Base-by-base conservation (phyloP, 2,329 filamentous ascomycete species). In the Pseudogymnoascus sp. region DNA sequence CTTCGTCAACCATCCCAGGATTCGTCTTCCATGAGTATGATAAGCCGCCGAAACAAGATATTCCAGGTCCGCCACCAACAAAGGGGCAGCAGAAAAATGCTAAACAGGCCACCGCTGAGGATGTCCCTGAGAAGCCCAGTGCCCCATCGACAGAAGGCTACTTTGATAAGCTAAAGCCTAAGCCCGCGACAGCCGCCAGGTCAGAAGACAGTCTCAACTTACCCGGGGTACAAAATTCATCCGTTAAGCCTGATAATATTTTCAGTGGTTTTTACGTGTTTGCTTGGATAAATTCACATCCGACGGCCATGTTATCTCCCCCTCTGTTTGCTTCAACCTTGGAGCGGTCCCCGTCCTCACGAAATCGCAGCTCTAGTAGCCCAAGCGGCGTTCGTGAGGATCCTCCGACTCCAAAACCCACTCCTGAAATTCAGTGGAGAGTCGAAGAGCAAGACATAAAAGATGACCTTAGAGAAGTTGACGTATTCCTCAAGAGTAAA, bases 231-330 rank as follows among this genome's bases (percentile, higher is more conserved):
- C 48, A 55, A 17, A 55, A 33, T 55, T 55, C 15, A 5, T 2
- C 60, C 29, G 25, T 48, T n/a, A 21, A 61, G 21, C 38, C 61
- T 9, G 42, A 38, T 12, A 65, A 15, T 27, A 35, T 60, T 36
- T 35, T 58, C 10, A 68, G 65, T 62, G 62, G 35, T 62, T 69
- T 71, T 51, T 65, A 68, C 55, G 63, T 71, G 29, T 71, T 71
- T 41, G 66, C 63, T 5, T 68, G 66, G 65, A 36, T 69, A 17
- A 66, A 65, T 60, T 41, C 61, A 12, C 27, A 59, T 59, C 58
- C 58, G 27, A 59, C 60, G 12, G 25, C 41, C 38, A 59, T 42
- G 62, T 12, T 48, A 31, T 35, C 33, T n/a, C 33, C 60, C 13
- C 35, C 62, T 5, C 39, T 29, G 2, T 33, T 33, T 33, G 15